Base-by-base conservation (phyloP, 73 alveolate species). In the Uronychia binucleata region DNA sequence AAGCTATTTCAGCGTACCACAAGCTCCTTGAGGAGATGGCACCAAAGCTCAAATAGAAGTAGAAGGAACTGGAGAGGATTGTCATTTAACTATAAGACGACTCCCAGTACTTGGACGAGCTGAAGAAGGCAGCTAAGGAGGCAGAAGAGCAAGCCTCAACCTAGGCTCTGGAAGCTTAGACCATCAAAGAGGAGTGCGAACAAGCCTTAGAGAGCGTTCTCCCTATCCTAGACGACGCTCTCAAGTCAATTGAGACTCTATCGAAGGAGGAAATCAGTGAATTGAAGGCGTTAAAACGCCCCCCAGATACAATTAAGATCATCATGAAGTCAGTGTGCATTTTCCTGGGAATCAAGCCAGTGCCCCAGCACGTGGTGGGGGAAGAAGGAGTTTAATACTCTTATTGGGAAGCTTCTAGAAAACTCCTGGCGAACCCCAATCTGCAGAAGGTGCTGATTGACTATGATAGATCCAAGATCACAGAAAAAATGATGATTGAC, bases 1-100 rank as follows among this genome's bases (percentile, higher is more conserved):
- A 85, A 0, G 30, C 77, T 28, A 85, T 84, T 57, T 90, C 78
- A 35, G 92, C 95, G 0, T 92, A 90, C 58, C 93, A 84, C 86
- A 91, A 83, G 28, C 87, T 11, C n/a, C 67, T 46, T 46, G 67
- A 46, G 67, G 67, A 46, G 19, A 46, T 46, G 67, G 67, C n/a
- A 11, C 67, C 67, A 46, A 46, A 46, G 19, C 5, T 46, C n/a
- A 46, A 46, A 19, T 19, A 46, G 19, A 46, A 46, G 67, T 19
- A 46, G 19, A 46, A 46, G 67, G 67, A 46, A 46, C 67, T 46
- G 5, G 67, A 46, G 19, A 46, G 67, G 67, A 46, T 46, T 19
- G 67, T 46, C 5, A 19, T 46, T 5, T 46, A 46, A 46, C 67
- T 46, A 46, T 5, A 46, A 46, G 67, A 46, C n/a, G 67, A 46